Evolutionary conservation across 2,329 filamentous ascomycete genomes (phyloP).

Genomic region (Sclerotinia nivalis): DNA sequence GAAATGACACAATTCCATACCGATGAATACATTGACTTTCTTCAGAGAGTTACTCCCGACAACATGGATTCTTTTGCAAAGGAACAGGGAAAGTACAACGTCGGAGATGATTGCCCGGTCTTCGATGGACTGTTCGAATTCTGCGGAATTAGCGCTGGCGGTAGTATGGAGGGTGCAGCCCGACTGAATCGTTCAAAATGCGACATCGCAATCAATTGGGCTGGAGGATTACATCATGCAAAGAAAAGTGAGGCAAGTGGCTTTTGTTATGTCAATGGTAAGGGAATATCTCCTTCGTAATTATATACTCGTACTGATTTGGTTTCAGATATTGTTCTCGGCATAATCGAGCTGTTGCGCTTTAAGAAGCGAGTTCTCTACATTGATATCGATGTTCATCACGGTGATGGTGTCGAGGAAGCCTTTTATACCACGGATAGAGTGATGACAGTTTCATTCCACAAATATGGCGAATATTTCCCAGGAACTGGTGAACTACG

Average conservation of each 20-base stretch:
- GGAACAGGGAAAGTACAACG: slow-evolving; percentile 91
- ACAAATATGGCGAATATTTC: slow-evolving; percentile 97
- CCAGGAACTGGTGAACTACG: slow-evolving; percentile 86
- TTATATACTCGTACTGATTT: slow-evolving; percentile 42
- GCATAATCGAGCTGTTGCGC: slow-evolving; percentile 87
- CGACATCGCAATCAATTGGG: slow-evolving; percentile 98
- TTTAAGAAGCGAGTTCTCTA: slow-evolving; percentile 95
- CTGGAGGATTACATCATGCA: slow-evolving; percentile 92
- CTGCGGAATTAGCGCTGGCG: slow-evolving; percentile 90
- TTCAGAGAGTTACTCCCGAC: slow-evolving; percentile 93
- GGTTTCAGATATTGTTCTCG: slow-evolving; percentile 86
- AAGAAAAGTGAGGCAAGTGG: slow-evolving; percentile 96
- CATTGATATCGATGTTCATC: slow-evolving; percentile 94
- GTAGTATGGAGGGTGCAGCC: slow-evolving; percentile 88
- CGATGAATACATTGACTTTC: slow-evolving; percentile 91
- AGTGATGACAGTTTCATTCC: slow-evolving; percentile 90
- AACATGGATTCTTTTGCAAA: slow-evolving; percentile 94
- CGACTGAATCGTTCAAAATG: slow-evolving; percentile 88
- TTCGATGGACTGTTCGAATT: slow-evolving; percentile 98
- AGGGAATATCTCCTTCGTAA: slow-evolving; percentile 34
- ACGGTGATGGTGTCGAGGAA: slow-evolving; percentile 90
- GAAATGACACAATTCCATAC: slow-evolving; percentile 96
- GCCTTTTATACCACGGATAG: slow-evolving; percentile 91
- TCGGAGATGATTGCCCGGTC: slow-evolving; percentile 94
- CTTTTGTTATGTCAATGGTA: slow-evolving; percentile 98